phyloP scores from a whole-genome alignment of 2,329 filamentous ascomycete species.

The Aquanectria penicillioides region DNA sequence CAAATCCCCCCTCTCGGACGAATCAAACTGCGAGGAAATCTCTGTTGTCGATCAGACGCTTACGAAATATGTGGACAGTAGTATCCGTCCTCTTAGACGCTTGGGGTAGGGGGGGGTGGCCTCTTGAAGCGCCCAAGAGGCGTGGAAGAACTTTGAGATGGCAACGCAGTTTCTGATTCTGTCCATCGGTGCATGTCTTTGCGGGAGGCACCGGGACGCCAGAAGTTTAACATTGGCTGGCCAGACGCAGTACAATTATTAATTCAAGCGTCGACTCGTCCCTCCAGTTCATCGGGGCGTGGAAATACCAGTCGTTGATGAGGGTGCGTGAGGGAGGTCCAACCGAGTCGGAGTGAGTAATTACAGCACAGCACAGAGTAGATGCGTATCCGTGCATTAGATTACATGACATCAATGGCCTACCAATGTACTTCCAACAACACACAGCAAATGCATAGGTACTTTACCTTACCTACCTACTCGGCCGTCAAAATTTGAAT shows the following conservation, averaged over 20 bases:
- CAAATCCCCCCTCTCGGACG: constrained; percentile 16
- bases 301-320: too few species aligned
- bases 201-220: constrained; percentile 21
- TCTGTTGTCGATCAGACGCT: constrained; percentile 33
- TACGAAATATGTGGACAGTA: constrained; percentile 16
- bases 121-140: too few species aligned
- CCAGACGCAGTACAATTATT: background rate
- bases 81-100: constrained; percentile 1
- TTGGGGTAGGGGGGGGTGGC: constrained; percentile 12
- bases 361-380: background rate
- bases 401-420: too few species aligned
- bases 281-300: background rate
- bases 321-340: too few species aligned
- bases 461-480: background rate
- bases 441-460: too few species aligned
- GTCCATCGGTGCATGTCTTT: constrained; percentile 21
- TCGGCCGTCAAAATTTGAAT: constrained; percentile 1
- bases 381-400: too few species aligned
- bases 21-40: constrained; percentile 38
- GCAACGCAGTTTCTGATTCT: constrained; percentile 24
- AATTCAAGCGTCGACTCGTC: background rate
- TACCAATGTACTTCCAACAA: too few species aligned
- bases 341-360: background rate
- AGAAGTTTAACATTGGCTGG: constrained; percentile 11
- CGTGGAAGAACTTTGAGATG: constrained; percentile 23